Conservation (phyloP, 805 yeast species). For the Kuraishia floccosa region DNA sequence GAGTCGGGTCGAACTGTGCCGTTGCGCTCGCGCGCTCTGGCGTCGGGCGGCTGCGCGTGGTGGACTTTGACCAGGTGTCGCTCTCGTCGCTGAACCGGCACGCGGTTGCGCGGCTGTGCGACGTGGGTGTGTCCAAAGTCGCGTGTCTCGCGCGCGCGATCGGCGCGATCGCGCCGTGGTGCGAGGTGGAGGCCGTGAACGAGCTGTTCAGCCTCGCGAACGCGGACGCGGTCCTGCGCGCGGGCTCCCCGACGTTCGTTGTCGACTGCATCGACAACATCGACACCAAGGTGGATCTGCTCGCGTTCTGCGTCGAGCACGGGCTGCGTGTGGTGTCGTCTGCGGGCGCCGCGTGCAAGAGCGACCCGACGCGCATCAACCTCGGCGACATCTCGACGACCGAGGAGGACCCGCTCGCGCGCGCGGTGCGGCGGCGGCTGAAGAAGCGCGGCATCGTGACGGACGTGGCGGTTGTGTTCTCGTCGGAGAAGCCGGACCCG, state of each 20-base stretch:
- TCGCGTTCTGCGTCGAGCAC: constrained; percentile 57
- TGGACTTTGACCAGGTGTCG: constrained; percentile 95
- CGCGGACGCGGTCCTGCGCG: constrained; percentile 49
- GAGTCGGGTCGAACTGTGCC: constrained; percentile 96
- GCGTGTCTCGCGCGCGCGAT: constrained; percentile 64
- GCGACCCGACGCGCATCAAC: constrained; percentile 88
- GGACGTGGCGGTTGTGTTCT: constrained; percentile 80
- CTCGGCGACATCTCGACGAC: constrained; percentile 83
- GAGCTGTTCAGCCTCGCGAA: constrained; percentile 64
- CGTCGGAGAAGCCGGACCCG: constrained; percentile 96
- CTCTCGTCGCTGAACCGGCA: constrained; percentile 88
- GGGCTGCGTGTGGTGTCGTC: constrained; percentile 69
- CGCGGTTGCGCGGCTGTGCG: constrained; percentile 82
- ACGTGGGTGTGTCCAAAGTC: constrained; percentile 91
- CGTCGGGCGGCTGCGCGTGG: constrained; percentile 60
- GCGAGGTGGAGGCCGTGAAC: constrained; percentile 64
- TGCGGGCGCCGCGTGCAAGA: constrained; percentile 96
- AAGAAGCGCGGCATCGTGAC: constrained; percentile 65
- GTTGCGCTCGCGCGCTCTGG: constrained; percentile 92
- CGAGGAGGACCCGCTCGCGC: constrained; percentile 88
- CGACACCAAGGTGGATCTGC: constrained; percentile 89
- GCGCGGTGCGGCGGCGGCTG: constrained; percentile 76
- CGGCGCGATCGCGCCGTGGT: constrained; percentile 86
- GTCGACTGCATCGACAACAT: constrained; percentile 96
- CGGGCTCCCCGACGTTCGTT: constrained; percentile 59